These are phyloP conservation scores for Neoarthrinium moseri DNA, from an alignment of 2,329 filamentous ascomycete species.

Conservation along the genomic window DNA sequence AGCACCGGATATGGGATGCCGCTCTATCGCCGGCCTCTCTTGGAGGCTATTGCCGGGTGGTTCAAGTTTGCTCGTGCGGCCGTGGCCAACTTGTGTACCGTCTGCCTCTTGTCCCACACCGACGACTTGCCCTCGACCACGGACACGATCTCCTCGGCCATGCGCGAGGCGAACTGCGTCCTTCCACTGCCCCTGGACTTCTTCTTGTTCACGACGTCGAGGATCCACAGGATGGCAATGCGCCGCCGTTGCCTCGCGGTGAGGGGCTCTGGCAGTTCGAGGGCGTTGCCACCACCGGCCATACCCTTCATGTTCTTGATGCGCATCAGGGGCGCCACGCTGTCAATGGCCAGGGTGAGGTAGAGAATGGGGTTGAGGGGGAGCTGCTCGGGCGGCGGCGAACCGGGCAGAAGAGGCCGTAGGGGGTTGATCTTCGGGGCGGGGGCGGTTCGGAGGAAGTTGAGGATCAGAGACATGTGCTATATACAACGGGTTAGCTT, in stretches of 20 bases:
- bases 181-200: conserved; percentile 69
- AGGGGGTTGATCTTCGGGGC: conserved; percentile 72
- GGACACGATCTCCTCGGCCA: conserved; percentile 83
- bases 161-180: conserved; percentile 69
- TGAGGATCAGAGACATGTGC: conserved; percentile 84
- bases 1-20: neutral
- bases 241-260: conserved; percentile 72
- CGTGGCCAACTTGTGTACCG: conserved; percentile 79
- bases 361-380: conserved; percentile 89
- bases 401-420: conserved; percentile 71
- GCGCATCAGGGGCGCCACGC: conserved; percentile 82
- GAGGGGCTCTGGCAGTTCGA: conserved; percentile 81
- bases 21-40: conserved; percentile 3
- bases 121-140: conserved; percentile 82
- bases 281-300: conserved; percentile 79
- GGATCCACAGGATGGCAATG: conserved; percentile 82
- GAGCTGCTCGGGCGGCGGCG: conserved; percentile 74
- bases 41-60: conserved; percentile 23
- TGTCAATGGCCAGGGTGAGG: conserved; percentile 87
- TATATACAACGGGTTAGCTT: conserved; percentile 43
- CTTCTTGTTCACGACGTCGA: conserved; percentile 79
- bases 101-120: conserved; percentile 79
- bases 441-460: conserved; percentile 78
- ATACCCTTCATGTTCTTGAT: conserved; percentile 74
- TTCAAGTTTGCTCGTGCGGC: conserved; percentile 71